Percentiles rank a stretch among this genome's conserved stretches.
These are phyloP conservation scores for Aspergillus affinis DNA, from an alignment of 495 filamentous ascomycete genomes.

Conservation along the genomic window DNA sequence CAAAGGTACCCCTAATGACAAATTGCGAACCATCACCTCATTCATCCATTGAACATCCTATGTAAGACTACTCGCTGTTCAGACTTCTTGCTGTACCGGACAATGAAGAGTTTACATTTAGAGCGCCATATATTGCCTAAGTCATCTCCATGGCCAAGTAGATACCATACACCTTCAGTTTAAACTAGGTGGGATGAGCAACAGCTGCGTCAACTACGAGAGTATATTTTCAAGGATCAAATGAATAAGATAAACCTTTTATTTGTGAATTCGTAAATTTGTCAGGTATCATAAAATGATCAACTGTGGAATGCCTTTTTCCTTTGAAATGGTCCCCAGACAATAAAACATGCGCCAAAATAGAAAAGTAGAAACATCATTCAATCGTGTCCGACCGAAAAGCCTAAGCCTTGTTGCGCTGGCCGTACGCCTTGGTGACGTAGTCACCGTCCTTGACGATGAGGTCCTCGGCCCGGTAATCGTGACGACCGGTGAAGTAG, in stretches of 20 bases:
- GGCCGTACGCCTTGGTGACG: conserved; percentile 91
- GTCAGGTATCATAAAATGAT: conserved; percentile 18
- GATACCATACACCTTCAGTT: too few species aligned
- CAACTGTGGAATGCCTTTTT: conserved; percentile 5
- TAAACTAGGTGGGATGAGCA: too few species aligned
- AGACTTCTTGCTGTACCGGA: too few species aligned
- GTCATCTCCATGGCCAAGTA: too few species aligned
- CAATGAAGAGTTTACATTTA: too few species aligned
- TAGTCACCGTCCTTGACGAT: conserved; percentile 93
- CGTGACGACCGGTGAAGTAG: conserved; percentile 82
- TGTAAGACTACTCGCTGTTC: too few species aligned
- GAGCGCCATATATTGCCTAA: too few species aligned
- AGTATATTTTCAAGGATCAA: too few species aligned
- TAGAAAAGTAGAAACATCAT: conserved; percentile 8
- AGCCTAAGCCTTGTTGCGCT: conserved; percentile 52
- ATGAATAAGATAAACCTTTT: neutral
- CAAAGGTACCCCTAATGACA: too few species aligned
- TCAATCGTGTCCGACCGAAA: conserved; percentile 1
- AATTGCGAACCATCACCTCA: too few species aligned
- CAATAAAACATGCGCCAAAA: conserved; percentile 17
- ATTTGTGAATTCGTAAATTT: conserved; percentile 4
- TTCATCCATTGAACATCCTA: too few species aligned
- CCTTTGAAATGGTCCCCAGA: conserved; percentile 8
- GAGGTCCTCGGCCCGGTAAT: conserved; percentile 88
- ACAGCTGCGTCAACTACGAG: too few species aligned